These are phyloP conservation scores for Fusarium dlaminii DNA, from an alignment of 2,329 filamentous ascomycete genomes.

Conservation along the genomic window DNA sequence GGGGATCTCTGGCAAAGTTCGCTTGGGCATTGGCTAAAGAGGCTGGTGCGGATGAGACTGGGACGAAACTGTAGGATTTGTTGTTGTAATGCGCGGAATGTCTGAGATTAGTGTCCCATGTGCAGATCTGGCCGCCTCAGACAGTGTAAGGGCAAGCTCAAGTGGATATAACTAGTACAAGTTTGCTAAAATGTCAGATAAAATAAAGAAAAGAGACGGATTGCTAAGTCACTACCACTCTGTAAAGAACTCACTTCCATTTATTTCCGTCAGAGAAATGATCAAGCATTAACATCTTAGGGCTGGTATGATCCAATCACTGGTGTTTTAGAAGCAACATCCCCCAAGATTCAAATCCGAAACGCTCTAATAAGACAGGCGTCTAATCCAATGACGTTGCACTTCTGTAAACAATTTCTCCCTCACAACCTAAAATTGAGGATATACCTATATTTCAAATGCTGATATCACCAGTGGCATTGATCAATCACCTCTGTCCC, in stretches of 20 bases:
- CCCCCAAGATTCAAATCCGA: slow-evolving; percentile 27
- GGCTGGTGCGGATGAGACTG: slow-evolving; percentile 42
- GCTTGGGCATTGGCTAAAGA: slow-evolving; percentile 78
- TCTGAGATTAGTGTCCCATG: not conserved
- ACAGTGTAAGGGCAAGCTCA: not conserved
- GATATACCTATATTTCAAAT: not conserved
- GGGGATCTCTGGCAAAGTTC: slow-evolving; percentile 77
- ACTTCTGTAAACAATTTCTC: slow-evolving; percentile 2
- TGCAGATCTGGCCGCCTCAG: not conserved
- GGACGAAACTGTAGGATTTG: slow-evolving; percentile 41
- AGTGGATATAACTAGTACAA: not conserved
- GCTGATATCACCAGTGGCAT: not conserved
- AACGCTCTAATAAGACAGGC: slow-evolving; percentile 9
- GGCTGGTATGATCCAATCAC: slow-evolving; percentile 32
- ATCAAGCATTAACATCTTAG: not conserved
- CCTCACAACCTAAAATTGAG: not conserved
- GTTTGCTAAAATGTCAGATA: not conserved
- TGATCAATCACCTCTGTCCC: not conserved
- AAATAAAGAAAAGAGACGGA: not conserved
- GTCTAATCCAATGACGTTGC: slow-evolving; percentile 34
- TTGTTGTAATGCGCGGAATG: not conserved
- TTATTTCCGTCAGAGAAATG: not conserved
- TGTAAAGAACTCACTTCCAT: not conserved
- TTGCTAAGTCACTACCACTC: not conserved
- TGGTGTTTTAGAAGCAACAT: slow-evolving; percentile 16